Base-by-base conservation (phyloP, 371 early-diverging fungal species). In the Mortierella sp. region DNA sequence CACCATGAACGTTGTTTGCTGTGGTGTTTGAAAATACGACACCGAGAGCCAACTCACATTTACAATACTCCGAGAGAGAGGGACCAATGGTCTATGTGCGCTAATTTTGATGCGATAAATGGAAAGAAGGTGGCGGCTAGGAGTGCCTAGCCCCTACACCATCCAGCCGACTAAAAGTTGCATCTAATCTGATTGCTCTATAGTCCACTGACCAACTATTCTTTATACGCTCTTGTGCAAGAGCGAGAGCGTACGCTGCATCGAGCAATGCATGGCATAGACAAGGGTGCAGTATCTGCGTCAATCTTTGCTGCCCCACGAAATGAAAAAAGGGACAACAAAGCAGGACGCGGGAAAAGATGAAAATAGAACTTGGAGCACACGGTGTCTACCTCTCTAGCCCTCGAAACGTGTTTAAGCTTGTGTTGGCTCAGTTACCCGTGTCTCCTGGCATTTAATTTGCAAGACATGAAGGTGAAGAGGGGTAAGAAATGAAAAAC, bases 341-440 rank as follows among this genome's bases (percentile, higher is more conserved):
- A n/a, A n/a, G 34, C 34, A 28, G 56, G 49, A 60, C 37, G 10
- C 34, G 40, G 26, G 40, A 29, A n/a, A 55, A 13, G 42, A 56
- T 45, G 43, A 31, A 66, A 66, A 58, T 49, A 47, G 66, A 58
- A 57, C 49, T 15, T 65, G 65, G 65, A 55, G 65, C 26, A 42
- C 28, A 28, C 7, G n/a, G 17, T 26, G 28, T 40, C 4, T 29
- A 22, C 45, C 5, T 45, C 45, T 15, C n/a, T 45, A 9, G n/a
- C 37, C 31, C 17, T 55, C 19, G 22, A 37, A 60, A 23, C 43
- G 60, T 57, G 57, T 15, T 57, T 57, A 57, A 13, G 35, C 32
- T 3, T 17, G 6, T 9, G 12, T n/a, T n/a, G n/a, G 35, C 57
- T 57, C 57, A 34, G 35, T 12, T 34, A 31, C 57, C 34, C 34